Conservation (phyloP, 495 filamentous ascomycete genomes). For the Cetradonia linearis region DNA sequence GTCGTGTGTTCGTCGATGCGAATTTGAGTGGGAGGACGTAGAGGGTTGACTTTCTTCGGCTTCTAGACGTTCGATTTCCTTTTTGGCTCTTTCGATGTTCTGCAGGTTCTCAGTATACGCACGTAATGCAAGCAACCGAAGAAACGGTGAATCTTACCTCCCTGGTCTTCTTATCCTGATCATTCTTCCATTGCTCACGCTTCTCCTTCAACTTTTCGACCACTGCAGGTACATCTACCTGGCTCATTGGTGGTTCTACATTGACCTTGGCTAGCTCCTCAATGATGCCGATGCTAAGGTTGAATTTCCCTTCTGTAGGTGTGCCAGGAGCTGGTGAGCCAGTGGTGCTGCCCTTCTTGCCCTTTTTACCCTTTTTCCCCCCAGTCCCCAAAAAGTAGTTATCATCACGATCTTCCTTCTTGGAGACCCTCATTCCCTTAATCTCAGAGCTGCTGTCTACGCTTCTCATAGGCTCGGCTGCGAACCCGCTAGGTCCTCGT, state of each 20-base stretch:
- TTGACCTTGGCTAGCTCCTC: conserved; percentile 77
- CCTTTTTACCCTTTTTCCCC: conserved; percentile 91
- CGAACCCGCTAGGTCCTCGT: conserved; percentile 52
- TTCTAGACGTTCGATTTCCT: conserved; percentile 56
- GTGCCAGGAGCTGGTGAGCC: conserved; percentile 36
- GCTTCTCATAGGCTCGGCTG: conserved; percentile 67
- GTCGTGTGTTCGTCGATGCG: conserved; percentile 30
- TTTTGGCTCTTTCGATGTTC: conserved; percentile 64
- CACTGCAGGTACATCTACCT: conserved; percentile 63
- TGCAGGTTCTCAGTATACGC: conserved; percentile 29
- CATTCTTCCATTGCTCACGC: conserved; percentile 82
- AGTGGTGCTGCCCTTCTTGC: conserved; percentile 54
- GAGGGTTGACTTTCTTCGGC: conserved; percentile 36
- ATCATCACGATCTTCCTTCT: conserved; percentile 78
- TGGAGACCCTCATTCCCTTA: conserved; percentile 65
- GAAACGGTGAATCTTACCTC: conserved; percentile 49
- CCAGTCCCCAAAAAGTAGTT: conserved; percentile 72
- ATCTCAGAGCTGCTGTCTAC: conserved; percentile 60
- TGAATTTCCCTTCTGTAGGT: conserved; percentile 57
- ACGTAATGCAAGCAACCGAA: conserved; percentile 5
- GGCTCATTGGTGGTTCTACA: conserved; percentile 76
- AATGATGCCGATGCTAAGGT: conserved; percentile 77
- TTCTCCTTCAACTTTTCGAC: conserved; percentile 87
- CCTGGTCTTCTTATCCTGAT: conserved; percentile 83
- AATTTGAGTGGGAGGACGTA: conserved; percentile 26